Evolutionary conservation across 2,329 filamentous ascomycete species (phyloP), one percentile per base, ranked within the genome.

Genomic region (Nigrospora sphaerica): DNA sequence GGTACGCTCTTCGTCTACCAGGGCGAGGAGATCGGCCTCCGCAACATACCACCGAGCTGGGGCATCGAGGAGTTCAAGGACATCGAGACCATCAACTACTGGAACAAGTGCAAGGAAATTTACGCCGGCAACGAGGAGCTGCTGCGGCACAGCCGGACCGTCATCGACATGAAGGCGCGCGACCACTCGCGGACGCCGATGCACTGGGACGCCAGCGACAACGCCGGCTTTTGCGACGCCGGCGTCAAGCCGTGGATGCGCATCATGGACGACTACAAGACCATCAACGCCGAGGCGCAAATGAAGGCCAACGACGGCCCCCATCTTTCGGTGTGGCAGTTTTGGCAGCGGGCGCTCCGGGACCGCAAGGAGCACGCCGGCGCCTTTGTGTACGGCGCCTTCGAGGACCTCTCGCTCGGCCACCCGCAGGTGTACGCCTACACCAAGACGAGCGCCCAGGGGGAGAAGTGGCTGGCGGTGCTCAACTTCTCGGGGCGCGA

Each of bases 151-250:
- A 75, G 73, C 1, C 71, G 74, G 54, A 61, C 67, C 10, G 69
- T 77, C 35, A 66, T 86, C 44, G 75, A 81, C 51, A 69, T 74
- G 48, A 73, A 85, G 31, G 81, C 75, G 6, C 70, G 82, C 32
- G 83, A 88, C 58, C 79, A 88, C 57, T 74, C 81, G 10, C 72
- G 84, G n/a, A 74, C 80, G 4, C 84, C 84, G 0, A 79, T 88
- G 67, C 81, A 84, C 52, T 88, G 84, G 84, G 72, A 72, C 46
- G 69, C 61, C 1, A 65, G 66, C 0, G 60, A 68, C 1, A 72
- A 82, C 51, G 80, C 78, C 0, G 84, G 84, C 2, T 87, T 87
- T 65, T 81, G 80, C 7, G 62, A 66, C 46, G 52, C 65, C 0
- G 67, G 64, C 0, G 70, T 68, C 0, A 65, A 67, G 43, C 78